Base-by-base conservation (phyloP, 352 stramenopile species). In the Globisporangium rhizosaccharum region DNA sequence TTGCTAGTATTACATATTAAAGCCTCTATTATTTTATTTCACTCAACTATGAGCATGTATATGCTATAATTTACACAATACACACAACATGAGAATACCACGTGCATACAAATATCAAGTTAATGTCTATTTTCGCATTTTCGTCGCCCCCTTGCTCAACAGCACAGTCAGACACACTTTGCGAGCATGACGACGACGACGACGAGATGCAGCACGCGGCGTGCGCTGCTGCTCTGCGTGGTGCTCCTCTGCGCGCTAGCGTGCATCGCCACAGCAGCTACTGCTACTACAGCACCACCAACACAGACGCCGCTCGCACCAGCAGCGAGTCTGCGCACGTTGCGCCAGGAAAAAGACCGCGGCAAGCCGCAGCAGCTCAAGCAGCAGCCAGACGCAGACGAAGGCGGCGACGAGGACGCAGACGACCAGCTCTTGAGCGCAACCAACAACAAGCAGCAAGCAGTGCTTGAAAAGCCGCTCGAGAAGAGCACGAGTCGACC, bases 401-500 rank as follows among this genome's bases (percentile, higher is more conserved):
- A 42, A 33, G 23, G 37, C 28, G 30, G 10, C 56, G 20, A 46
- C 42, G 9, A 14, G 30, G 51, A 25, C 51, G 10, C 18, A 47
- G 50, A 28, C 36, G 51, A 46, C 47, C 47, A 48, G 46, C 25
- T 37, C n/a, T 23, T 20, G 17, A n/a, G 12, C 36, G 62, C 15
- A 25, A 63, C 5, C 25, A 63, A 73, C 54, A 71, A 51, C 45
- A 66, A 33, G n/a, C 39, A 75, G 71, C 2, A 53, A 54, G 46
- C 36, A 56, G 17, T 23, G 53, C 14, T 51, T 8, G 55, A 54
- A 33, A 47, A 53, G 39, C 61, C 62, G 45, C 55, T 79, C n/a
- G 66, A 56, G 58, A 59, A 75, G 46, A 62, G 56, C 53, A 54
- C 53, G 8, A 51, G 66, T 0, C 67, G 70, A 28, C 66, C 66